These are phyloP conservation scores for Cucurbita maxima DNA, from an alignment of 306 rosid species.

Conservation along the genomic window DNA sequence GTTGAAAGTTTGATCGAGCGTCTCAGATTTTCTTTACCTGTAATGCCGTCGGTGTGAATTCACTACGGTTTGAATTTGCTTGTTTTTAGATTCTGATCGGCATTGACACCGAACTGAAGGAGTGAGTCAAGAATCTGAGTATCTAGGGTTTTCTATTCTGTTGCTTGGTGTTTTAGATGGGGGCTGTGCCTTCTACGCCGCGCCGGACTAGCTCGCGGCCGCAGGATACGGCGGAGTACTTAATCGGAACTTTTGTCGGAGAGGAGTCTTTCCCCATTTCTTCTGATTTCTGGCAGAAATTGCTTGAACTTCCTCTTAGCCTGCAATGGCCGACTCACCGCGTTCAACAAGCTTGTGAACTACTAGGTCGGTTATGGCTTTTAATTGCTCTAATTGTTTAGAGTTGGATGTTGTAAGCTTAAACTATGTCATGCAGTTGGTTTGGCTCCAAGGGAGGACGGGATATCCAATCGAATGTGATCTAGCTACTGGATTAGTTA, in stretches of 20 bases:
- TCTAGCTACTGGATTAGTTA: neutral
- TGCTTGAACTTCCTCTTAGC: constrained; percentile 70
- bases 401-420: neutral
- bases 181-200: constrained; percentile 84
- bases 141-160: neutral
- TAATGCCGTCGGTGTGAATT: constrained; percentile 34
- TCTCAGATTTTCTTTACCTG: constrained; percentile 8
- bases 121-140: neutral
- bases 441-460: neutral
- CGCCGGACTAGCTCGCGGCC: constrained; percentile 42
- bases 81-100: constrained; percentile 15
- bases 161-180: constrained; percentile 32
- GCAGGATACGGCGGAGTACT: constrained; percentile 75
- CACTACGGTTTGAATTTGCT: constrained; percentile 16
- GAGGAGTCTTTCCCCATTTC: constrained; percentile 66
- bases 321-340: constrained; percentile 64
- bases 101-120: constrained; percentile 4
- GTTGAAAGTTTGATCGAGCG: constrained; percentile 19
- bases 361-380: constrained; percentile 43
- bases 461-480: neutral
- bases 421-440: neutral
- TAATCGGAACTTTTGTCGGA: constrained; percentile 73
- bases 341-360: constrained; percentile 76
- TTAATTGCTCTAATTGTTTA: constrained; percentile 1
- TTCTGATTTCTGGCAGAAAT: constrained; percentile 88